phyloP scores from a whole-genome alignment of 352 stramenopile species.

The Globisporangium nodosum region DNA sequence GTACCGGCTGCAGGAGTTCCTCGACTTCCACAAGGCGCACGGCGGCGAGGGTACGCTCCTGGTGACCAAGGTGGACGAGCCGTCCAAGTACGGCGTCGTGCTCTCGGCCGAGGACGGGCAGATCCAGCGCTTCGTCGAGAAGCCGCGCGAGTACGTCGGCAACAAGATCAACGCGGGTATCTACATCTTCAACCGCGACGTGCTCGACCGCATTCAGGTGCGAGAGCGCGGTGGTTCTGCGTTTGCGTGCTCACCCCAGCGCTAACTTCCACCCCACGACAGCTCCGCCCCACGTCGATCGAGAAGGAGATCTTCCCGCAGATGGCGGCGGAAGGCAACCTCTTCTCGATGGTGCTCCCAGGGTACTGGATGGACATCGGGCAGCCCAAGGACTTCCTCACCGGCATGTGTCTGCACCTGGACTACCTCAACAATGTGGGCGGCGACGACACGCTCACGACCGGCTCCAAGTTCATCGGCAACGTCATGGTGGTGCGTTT shows the following conservation, averaged over 20 bases:
- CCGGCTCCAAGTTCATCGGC: slow-evolving; percentile 67
- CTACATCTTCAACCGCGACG: slow-evolving; percentile 87
- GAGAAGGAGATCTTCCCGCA: slow-evolving; percentile 89
- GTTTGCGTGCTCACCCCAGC: not conserved
- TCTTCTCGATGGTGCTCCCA: slow-evolving; percentile 81
- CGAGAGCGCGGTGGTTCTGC: not conserved
- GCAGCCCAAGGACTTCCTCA: slow-evolving; percentile 87
- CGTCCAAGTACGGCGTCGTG: slow-evolving; percentile 88
- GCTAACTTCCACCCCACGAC: not conserved
- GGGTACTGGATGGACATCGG: slow-evolving; percentile 92
- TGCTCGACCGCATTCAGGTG: slow-evolving; percentile 82
- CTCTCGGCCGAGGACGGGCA: slow-evolving; percentile 68
- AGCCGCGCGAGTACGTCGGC: slow-evolving; percentile 84
- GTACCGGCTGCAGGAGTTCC: slow-evolving; percentile 70
- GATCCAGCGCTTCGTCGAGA: slow-evolving; percentile 89
- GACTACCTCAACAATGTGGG: slow-evolving; percentile 50
- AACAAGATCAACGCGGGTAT: slow-evolving; percentile 91
- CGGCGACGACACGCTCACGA: slow-evolving; percentile 33
- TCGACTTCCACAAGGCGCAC: slow-evolving; percentile 77
- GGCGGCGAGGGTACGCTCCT: slow-evolving; percentile 80
- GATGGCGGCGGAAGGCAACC: slow-evolving; percentile 83
- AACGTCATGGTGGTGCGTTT: slow-evolving; percentile 71
- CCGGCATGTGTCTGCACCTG: slow-evolving; percentile 83
- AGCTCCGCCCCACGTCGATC: slow-evolving; percentile 85
- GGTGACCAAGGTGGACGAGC: slow-evolving; percentile 82